phyloP scores from a whole-genome alignment of 2,329 filamentous ascomycete genomes.

The Fusarium temperatum region DNA sequence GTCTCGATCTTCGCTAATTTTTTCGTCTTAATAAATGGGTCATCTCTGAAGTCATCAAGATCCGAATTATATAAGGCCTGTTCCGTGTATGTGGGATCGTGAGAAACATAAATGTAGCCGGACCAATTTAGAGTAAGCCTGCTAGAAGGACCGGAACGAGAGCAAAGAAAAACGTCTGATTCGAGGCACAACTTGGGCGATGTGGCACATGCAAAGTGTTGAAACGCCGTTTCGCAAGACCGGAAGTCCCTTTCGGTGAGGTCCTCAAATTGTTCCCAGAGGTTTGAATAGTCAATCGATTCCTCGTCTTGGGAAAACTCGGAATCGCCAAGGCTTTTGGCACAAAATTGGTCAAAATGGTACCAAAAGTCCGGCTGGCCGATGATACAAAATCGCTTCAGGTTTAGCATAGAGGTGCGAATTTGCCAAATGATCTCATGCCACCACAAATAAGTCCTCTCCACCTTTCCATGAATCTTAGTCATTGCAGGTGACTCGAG shows the following conservation, averaged over 20 bases:
- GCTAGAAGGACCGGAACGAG: not conserved
- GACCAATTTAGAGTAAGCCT: too few relatives aligned
- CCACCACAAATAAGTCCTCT: not conserved
- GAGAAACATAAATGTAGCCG: not conserved
- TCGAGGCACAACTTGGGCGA: not conserved
- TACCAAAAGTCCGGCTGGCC: fast-evolving
- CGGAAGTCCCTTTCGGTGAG: fast-evolving
- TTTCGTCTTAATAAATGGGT: too few relatives aligned
- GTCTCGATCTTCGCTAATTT: not conserved
- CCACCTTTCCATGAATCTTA: fast-evolving
- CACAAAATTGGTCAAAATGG: too few relatives aligned
- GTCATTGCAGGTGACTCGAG: fast-evolving
- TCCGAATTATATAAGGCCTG: fast-evolving
- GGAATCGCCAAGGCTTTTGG: not conserved
- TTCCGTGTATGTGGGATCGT: not conserved
- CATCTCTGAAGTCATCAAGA: too few relatives aligned
- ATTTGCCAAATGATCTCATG: not conserved
- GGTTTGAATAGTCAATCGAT: fast-evolving
- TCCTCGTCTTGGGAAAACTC: fast-evolving
- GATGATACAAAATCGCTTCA: not conserved
- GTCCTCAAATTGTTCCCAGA: fast-evolving
- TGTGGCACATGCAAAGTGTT: not conserved
- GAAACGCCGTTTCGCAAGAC: not conserved
- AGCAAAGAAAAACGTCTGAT: not conserved
- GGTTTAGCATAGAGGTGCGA: not conserved